Evolutionary conservation across 768 basidiomycete species (phyloP).

Genomic region (Collybia mongolica): DNA sequence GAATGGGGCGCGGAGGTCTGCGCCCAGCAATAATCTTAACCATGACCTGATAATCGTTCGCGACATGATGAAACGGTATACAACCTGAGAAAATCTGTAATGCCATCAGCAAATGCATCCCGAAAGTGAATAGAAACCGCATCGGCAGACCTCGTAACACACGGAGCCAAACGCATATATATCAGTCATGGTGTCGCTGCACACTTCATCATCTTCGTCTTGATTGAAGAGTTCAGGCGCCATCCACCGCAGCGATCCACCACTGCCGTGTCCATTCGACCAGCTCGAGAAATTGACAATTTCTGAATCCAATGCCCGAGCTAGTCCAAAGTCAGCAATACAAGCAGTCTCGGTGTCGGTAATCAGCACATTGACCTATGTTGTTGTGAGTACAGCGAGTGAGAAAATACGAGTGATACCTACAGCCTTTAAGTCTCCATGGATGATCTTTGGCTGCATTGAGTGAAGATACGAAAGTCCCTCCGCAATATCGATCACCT

Average conservation of each 20-base stretch:
- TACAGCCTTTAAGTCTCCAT: constrained; percentile 48
- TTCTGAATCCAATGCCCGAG: constrained; percentile 20
- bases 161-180: constrained; percentile 16
- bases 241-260: constrained; percentile 32
- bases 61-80: constrained; percentile 23
- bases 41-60: constrained; percentile 18
- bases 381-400: constrained; percentile 26
- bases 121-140: too few species aligned
- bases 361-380: constrained; percentile 39
- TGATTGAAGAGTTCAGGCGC: too few species aligned
- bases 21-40: constrained; percentile 7
- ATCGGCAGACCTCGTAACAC: constrained; percentile 12
- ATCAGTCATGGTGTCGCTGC: constrained; percentile 8
- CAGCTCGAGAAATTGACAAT: constrained; percentile 15
- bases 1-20: background rate
- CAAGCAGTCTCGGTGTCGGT: constrained; percentile 38
- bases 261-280: constrained; percentile 12
- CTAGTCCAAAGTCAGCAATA: constrained; percentile 50
- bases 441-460: constrained; percentile 31
- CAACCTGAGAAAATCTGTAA: constrained; percentile 22
- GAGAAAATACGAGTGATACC: constrained; percentile 27
- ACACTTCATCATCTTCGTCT: background rate
- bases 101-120: background rate
- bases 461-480: constrained; percentile 34
- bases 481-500: constrained; percentile 29